Evolutionary conservation across 306 rosid genomes (phyloP), one percentile per base, ranked within the genome.

Genomic region (Amphicarpaea edgeworthii): DNA sequence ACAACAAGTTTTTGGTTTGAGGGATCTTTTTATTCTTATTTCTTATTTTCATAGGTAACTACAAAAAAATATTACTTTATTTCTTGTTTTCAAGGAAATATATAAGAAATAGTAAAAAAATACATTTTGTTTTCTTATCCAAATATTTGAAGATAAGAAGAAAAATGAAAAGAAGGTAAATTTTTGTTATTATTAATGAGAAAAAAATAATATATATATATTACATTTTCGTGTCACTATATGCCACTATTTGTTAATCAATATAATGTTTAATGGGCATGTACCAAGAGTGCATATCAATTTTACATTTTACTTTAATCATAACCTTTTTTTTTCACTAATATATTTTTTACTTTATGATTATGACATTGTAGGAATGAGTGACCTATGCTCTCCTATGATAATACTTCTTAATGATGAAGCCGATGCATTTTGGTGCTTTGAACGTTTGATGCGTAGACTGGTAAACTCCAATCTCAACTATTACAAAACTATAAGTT

Each of bases 321-420:
- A n/a, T n/a, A 55, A 15, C 63, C 6, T 63, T 42, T 81, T 58
- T 28, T 83, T 47, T 23, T 20, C 47, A 74, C 58, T 65, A 42
- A 68, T 19, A 14, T 24, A 58, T 72, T 55, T 65, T 78, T 60
- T 5, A 10, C n/a, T 73, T 78, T 34, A 77, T 43, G 66, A 3
- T 73, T 49, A 45, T 69, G 68, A 43, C 62, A 61, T 70, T 28
- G 71, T 79, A 96, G 99, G 99, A 81, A 96, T 96, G 99, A 96
- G 98, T 83, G 99, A 92, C 75, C 85, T 96, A 7, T 96, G 99
- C 73, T 96, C 99, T 74, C 99, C 98, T 20, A 96, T 96, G 99
- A 92, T 92, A 76, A 88, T 96, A 19, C 98, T 96, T 77, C 91
- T 90, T 11, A 84, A 93, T 12, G 98, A 96, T 65, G 99, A 96